phyloP scores from a whole-genome alignment of 2,329 filamentous ascomycete species.

The Lachnellula subtilissima region DNA sequence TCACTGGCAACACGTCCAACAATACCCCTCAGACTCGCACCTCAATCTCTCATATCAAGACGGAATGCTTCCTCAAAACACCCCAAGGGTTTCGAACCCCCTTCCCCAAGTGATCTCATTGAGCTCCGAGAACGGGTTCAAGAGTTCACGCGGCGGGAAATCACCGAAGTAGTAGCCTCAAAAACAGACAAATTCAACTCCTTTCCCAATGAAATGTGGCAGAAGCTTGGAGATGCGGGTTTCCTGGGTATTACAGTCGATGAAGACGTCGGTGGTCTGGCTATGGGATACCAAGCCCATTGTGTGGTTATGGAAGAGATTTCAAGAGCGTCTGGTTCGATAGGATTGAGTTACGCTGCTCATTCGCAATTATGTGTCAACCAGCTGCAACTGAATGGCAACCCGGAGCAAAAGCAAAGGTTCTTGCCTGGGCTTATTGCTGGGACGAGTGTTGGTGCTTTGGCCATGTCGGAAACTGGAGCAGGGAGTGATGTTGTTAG shows the following conservation, averaged over 20 bases:
- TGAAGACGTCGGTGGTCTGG: constrained; percentile 83
- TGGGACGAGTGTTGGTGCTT: constrained; percentile 74
- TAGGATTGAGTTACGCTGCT: constrained; percentile 88
- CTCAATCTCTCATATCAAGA: constrained; percentile 32
- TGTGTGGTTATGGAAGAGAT: constrained; percentile 95
- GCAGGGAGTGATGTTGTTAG: constrained; percentile 91
- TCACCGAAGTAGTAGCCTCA: constrained; percentile 75
- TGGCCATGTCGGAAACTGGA: constrained; percentile 93
- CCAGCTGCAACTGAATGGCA: constrained; percentile 88
- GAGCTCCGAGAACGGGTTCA: constrained; percentile 50
- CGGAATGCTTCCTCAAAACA: constrained; percentile 63
- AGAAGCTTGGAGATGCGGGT: constrained; percentile 84
- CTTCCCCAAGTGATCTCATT: constrained; percentile 44
- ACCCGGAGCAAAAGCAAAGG: constrained; percentile 68
- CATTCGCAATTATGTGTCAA: constrained; percentile 97
- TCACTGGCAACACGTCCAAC: constrained; percentile 18
- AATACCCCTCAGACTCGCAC: constrained; percentile 21
- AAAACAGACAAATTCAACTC: constrained; percentile 80
- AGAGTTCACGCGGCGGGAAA: constrained; percentile 85
- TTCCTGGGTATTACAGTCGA: constrained; percentile 92
- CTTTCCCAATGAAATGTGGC: constrained; percentile 90
- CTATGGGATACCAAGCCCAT: constrained; percentile 94
- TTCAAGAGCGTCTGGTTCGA: constrained; percentile 75
- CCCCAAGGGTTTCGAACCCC: constrained; percentile 56
- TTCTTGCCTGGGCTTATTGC: constrained; percentile 78